Evolutionary conservation across 768 basidiomycete species (phyloP), one percentile per base, ranked within the genome.

Genomic region (Pulveroboletus ravenelii): DNA sequence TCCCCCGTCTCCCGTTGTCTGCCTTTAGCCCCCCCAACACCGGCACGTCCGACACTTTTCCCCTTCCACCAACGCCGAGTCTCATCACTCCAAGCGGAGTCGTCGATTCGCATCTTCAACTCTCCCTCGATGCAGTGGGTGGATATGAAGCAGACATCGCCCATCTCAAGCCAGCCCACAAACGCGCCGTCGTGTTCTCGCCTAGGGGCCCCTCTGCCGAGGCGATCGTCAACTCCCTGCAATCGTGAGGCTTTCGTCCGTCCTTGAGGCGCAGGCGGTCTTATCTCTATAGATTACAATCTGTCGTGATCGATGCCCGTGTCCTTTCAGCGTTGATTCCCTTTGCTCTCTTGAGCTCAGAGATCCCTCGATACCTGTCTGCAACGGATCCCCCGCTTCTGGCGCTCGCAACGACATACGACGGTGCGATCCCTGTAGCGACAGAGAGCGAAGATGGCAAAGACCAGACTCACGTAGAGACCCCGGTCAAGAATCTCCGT

Each of bases 21-120:
- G 89, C 82, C 0, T 92, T 92, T 65, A 79, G 75, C 25, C 81
- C 87, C 0, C 85, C 86, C 23, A 85, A 78, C 67, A 74, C 84
- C 5, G 82, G 83, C 46, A 78, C 80, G 0, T 77, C 76, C 17
- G 87, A 89, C 40, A 70, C 71, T 1, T 89, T 89, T 62, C 85
- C 82, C 2, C 55, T 87, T 10, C 79, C 84, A 8, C 80, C 82
- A 18, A 85, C 82, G 51, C 87, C 89, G 2, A 82, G 76, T 58
- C 72, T 79, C 14, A 72, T 87, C 45, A 75, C 82, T 58, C 90
- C 90, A 0, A 69, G 70, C 9, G 67, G 67, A 18, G 72, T 92
- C 51, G 72, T 88, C 58, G 90, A 93, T 64, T 79, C 84, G 7
- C 78, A 85, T 62, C 79, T 89, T 54, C 69, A 78, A 14, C 62